Conservation (phyloP, 805 yeast genomes). For the Pichia sporocuriosa region DNA sequence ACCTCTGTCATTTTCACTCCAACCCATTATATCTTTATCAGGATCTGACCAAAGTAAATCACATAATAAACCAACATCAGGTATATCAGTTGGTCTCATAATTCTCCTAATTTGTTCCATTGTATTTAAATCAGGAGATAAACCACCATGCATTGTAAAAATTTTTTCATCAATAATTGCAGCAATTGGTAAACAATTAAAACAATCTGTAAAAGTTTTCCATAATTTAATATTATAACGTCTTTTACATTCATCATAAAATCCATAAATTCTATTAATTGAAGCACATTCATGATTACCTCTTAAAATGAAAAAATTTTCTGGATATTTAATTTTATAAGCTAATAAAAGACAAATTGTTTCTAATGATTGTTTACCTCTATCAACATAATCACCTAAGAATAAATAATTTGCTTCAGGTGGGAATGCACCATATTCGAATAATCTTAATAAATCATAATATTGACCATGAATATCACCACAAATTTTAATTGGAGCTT, state of each 20-base stretch:
- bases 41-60: conserved; percentile 98
- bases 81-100: conserved; percentile 99
- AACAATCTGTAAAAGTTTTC: conserved; percentile 98
- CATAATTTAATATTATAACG: conserved; percentile 96
- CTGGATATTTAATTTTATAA: conserved; percentile 96
- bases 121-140: conserved; percentile 92
- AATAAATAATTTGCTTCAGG: conserved; percentile 96
- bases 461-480: conserved; percentile 99
- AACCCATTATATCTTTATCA: conserved; percentile 95
- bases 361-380: conserved; percentile 96
- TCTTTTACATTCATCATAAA: conserved; percentile 97
- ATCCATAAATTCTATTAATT: conserved; percentile 95
- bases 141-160: conserved; percentile 98
- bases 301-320: conserved; percentile 91
- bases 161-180: conserved; percentile 97
- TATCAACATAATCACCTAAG: conserved; percentile 95
- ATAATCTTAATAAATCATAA: conserved; percentile 88
- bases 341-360: conserved; percentile 92
- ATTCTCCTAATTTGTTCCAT: conserved; percentile 99
- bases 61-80: conserved; percentile 94
- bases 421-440: conserved; percentile 98
- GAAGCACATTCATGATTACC: conserved; percentile 99
- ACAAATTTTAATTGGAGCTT: conserved; percentile 95
- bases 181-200: conserved; percentile 96
- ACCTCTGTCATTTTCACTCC: conserved; percentile 99